Conservation (phyloP, 2,329 filamentous ascomycete genomes). For the Fusarium falciforme region DNA sequence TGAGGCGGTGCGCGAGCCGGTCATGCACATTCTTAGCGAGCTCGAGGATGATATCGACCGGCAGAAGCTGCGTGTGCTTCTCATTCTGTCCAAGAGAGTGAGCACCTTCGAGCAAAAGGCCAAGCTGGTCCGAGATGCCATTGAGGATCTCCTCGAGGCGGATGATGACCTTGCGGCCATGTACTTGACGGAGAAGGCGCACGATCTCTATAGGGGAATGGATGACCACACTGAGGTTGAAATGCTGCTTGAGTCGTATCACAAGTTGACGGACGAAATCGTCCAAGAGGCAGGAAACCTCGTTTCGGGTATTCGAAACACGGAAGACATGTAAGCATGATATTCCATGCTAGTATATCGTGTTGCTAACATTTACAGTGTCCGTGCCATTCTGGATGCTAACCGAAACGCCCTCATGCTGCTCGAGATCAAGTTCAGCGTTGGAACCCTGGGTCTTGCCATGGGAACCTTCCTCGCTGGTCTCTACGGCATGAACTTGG, state of each 20-base stretch:
- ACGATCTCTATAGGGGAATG: slow-evolving; percentile 77
- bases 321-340: slow-evolving; percentile 88
- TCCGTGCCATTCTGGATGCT: slow-evolving; percentile 96
- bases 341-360: not conserved
- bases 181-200: slow-evolving; percentile 92
- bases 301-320: slow-evolving; percentile 95
- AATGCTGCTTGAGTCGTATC: slow-evolving; percentile 95
- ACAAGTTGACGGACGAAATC: slow-evolving; percentile 98
- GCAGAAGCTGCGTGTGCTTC: slow-evolving; percentile 88
- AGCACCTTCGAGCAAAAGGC: slow-evolving; percentile 98
- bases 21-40: slow-evolving; percentile 87
- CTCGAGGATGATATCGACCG: slow-evolving; percentile 97
- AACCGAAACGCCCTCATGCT: slow-evolving; percentile 99
- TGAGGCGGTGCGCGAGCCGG: slow-evolving; percentile 90
- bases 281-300: slow-evolving; percentile 94
- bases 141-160: slow-evolving; percentile 94
- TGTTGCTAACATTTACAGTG: slow-evolving; percentile 61
- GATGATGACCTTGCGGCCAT: slow-evolving; percentile 95
- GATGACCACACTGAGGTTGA: slow-evolving; percentile 97
- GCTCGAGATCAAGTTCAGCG: slow-evolving; percentile 94
- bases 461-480: slow-evolving; percentile 95
- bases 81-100: slow-evolving; percentile 94
- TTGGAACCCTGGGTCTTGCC: slow-evolving; percentile 92
- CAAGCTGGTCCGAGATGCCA: slow-evolving; percentile 90
- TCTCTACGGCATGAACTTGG: slow-evolving; percentile 99